Evolutionary conservation across 2,329 filamentous ascomycete species (phyloP).

Genomic region (Aspergillus awamori): DNA sequence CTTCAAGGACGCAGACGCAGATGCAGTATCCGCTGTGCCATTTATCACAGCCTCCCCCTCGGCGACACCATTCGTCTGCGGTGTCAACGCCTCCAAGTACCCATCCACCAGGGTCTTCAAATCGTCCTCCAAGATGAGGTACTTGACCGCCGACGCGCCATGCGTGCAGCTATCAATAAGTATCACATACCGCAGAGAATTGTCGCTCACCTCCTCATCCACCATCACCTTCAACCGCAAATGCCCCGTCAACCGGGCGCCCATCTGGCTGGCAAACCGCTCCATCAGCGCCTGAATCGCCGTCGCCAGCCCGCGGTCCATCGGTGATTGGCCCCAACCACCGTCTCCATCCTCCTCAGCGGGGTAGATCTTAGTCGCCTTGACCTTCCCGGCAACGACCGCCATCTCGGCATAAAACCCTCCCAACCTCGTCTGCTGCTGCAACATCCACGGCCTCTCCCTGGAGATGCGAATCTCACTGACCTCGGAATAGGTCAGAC

Average conservation of each 20-base stretch:
- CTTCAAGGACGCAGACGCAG: neutral
- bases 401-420: conserved; percentile 75
- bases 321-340: conserved; percentile 65
- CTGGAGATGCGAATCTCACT: conserved; percentile 58
- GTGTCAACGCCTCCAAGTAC: conserved; percentile 32
- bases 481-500: conserved; percentile 60
- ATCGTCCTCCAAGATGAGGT: conserved; percentile 38
- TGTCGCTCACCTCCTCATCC: conserved; percentile 44
- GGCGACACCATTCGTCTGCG: conserved; percentile 16
- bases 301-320: conserved; percentile 56
- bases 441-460: conserved; percentile 65
- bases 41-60: neutral
- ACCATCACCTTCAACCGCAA: conserved; percentile 73
- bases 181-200: conserved; percentile 38
- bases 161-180: conserved; percentile 38
- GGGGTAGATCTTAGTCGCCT: conserved; percentile 69
- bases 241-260: conserved; percentile 65
- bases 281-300: conserved; percentile 69
- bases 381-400: conserved; percentile 65
- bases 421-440: conserved; percentile 66
- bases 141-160: conserved; percentile 29
- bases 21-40: neutral
- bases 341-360: conserved; percentile 62
- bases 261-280: conserved; percentile 56
- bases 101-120: conserved; percentile 26